Evolutionary conservation across 805 yeast species (phyloP), one percentile per base, ranked within the genome.

Genomic region (Teunomyces pallodes): DNA sequence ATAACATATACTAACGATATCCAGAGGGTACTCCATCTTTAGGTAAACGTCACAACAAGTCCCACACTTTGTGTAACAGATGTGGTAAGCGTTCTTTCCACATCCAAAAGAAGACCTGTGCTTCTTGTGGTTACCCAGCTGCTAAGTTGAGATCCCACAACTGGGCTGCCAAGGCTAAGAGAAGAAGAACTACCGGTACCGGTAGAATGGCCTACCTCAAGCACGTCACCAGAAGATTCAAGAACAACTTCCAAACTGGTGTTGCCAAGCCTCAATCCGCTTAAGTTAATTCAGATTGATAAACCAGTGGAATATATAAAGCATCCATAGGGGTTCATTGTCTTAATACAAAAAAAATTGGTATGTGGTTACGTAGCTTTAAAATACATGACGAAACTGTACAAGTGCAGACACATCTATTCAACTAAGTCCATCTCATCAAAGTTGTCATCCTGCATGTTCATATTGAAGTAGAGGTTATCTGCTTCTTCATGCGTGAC

Each of bases 1-100:
- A 16, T 10, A 38, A 20, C 41, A 38, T 30, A 42, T 62, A 63
- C 66, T 63, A 62, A 64, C 68, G 44, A 30, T 44, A 38, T 53
- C 38, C 36, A 72, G 96, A 92, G 90, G 99, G 99, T 89, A 92
- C 99, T 79, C 97, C 98, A 82, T 90, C 97, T 77, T 86, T 90
- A 85, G 99, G 99, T 86, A 92, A 92, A 84, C 90, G 94, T 80
- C 97, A 94, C 89, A 91, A 88, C 92, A 94, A 94, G 83, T 87
- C 98, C 75, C 99, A 94, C 90, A 87, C 95, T 75, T 83, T 91
- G 79, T 94, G 99, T 86, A 90, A 87, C 84, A 87, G 96, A 87
- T 94, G 99, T 84, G 98, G 98, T 73, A 81, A 83, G 74, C 96
- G 98, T 83, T 86, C 97, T 56, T 92, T 92, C 96, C 98, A 94